Evolutionary conservation across 768 basidiomycete genomes (phyloP), one percentile per base, ranked within the genome.

Genomic region (Mrakia gelida): DNA sequence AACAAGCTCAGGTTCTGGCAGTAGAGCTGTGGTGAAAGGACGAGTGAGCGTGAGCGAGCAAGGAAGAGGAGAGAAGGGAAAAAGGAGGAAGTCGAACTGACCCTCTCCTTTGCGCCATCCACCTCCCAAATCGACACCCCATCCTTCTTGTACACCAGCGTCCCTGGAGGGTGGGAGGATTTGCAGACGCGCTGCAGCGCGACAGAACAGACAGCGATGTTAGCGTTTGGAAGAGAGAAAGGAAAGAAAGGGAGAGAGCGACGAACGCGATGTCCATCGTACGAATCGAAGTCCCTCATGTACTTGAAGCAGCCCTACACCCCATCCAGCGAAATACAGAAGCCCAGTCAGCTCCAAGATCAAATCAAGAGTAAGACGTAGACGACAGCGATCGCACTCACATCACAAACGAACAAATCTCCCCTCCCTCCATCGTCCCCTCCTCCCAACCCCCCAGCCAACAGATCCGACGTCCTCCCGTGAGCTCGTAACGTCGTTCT

Each of bases 241-340:
- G 21, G 26, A 32, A 26, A 28, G 41, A 13, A 2, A 23, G 49
- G 49, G 61, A 59, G 74, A 11, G 43, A 56, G 16, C 45, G 11
- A 84, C 88, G 81, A 81, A 91, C 88, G 62, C 88, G 87, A 81
- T 92, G 91, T 79, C 91, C 87, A 16, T 83, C 81, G 90, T 92
- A 95, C 30, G 87, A 86, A 1, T 85, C 84, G 23, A 89, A 88
- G 67, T 93, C 91, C 2, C 89, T 86, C 91, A 95, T 93, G 83
- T 99, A 99, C 85, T 97, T 98, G 90, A 98, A 97, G 86, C 96
- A 99, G 79, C 89, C 88, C 81, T 95, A n/a, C n/a, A n/a, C n/a
- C n/a, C n/a, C n/a, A n/a, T n/a, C n/a, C n/a, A n/a, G n/a, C n/a
- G n/a, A n/a, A n/a, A n/a, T n/a, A n/a, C n/a, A n/a, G n/a, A n/a